phyloP scores from a whole-genome alignment of 768 basidiomycete genomes.

The Pluteus cervinus region DNA sequence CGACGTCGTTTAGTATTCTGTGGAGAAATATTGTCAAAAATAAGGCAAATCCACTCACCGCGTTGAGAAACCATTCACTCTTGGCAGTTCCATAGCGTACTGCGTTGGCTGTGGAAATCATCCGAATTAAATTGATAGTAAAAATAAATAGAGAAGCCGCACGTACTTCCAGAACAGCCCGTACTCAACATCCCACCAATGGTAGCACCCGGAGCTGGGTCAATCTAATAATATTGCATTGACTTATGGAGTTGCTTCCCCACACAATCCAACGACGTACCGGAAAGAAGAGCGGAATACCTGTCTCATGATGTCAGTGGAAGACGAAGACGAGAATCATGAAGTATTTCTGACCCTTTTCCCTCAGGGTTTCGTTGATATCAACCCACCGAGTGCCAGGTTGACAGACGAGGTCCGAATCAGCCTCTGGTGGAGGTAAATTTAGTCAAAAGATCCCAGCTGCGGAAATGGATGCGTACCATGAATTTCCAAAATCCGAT shows the following conservation, averaged over 20 bases:
- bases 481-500: constrained; percentile 69
- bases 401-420: constrained; percentile 72
- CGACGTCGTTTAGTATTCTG: constrained; percentile 68
- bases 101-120: constrained; percentile 57
- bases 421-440: constrained; percentile 39
- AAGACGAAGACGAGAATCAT: background rate
- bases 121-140: background rate
- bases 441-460: background rate
- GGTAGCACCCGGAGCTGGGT: constrained; percentile 74
- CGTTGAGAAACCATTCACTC: constrained; percentile 87
- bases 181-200: constrained; percentile 86
- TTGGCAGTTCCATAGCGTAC: constrained; percentile 87
- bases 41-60: constrained; percentile 34
- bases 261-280: constrained; percentile 24
- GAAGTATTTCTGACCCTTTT: constrained; percentile 38
- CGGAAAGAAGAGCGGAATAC: constrained; percentile 80
- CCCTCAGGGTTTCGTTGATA: constrained; percentile 59
- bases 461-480: constrained; percentile 29
- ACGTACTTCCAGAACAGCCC: constrained; percentile 75
- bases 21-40: background rate
- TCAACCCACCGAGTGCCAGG: constrained; percentile 68
- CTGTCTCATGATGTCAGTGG: constrained; percentile 20
- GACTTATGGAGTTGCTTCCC: background rate
- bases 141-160: background rate
- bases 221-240: constrained; percentile 38